These are phyloP conservation scores for Pittosporum tobira DNA, from an alignment of 129 eudicot species.

Conservation along the genomic window DNA sequence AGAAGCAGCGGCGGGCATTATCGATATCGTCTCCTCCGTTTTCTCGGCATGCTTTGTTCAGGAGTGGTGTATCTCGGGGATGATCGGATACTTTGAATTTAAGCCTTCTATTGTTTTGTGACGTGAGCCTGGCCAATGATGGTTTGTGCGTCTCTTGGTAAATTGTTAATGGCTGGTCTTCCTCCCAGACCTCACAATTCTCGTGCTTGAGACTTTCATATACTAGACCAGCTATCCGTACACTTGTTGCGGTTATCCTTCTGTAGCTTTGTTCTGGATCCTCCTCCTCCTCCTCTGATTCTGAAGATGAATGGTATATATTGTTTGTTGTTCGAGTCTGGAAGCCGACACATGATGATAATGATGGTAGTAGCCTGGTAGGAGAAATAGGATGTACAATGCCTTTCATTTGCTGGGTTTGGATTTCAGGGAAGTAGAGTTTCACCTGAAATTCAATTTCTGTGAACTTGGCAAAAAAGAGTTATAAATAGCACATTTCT, in stretches of 20 bases:
- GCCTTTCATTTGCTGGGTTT: slow-evolving; percentile 26
- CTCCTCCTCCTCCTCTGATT: slow-evolving; percentile 34
- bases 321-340: slow-evolving; percentile 26
- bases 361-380: slow-evolving; percentile 34
- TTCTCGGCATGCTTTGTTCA: slow-evolving; percentile 33
- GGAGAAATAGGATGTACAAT: slow-evolving; percentile 49
- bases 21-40: slow-evolving; percentile 52
- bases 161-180: slow-evolving; percentile 10
- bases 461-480: slow-evolving; percentile 1
- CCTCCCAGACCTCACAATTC: slow-evolving; percentile 16
- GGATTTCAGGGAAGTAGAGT: slow-evolving; percentile 28
- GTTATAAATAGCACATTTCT: background rate
- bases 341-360: slow-evolving; percentile 34
- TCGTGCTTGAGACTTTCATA: slow-evolving; percentile 17
- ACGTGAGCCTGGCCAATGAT: slow-evolving; percentile 27
- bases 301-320: slow-evolving; percentile 26
- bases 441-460: slow-evolving; percentile 38
- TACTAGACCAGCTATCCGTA: slow-evolving; percentile 21
- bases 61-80: slow-evolving; percentile 34
- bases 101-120: slow-evolving; percentile 37
- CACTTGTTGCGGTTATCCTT: slow-evolving; percentile 23
- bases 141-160: slow-evolving; percentile 17
- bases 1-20: slow-evolving; percentile 31
- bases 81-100: slow-evolving; percentile 13
- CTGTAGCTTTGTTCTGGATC: slow-evolving; percentile 29